Base-by-base conservation (phyloP, 192 early-diverging fungal genomes). In the Oehlia diaphana region DNA sequence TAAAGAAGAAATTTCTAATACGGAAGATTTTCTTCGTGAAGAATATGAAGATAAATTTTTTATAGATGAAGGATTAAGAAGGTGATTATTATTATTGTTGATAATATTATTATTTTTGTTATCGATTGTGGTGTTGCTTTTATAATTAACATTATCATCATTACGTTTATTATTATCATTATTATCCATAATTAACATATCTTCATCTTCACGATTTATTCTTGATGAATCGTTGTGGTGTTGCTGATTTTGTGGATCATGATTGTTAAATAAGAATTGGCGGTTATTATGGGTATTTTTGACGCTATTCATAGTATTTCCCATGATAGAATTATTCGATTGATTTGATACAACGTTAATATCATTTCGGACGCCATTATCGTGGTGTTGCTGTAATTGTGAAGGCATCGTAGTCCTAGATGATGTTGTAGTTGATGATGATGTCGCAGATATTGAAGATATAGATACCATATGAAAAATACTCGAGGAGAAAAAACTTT, bases 1-100 rank as follows among this genome's bases (percentile, higher is more conserved):
- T 65, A 77, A 47, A 65, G 33, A 65, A 1, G 12, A 44, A 14
- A 77, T 77, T 2, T 77, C 75, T 8, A 77, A 42, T 3, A 65
- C 39, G 14, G 75, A 77, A 23, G 75, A 65, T 66, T 77, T 77
- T 28, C 75, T 77, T 64, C 75, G 61, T 23, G 75, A 50, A n/a
- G n/a, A n/a, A n/a, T n/a, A n/a, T n/a, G n/a, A n/a, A n/a, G n/a
- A n/a, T 35, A 7, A 4, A 21, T 19, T 16, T 53, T 21, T 58
- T 70, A 37, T 35, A 2, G 72, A 49, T 10, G 72, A 39, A 7
- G 39, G 6, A 61, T 39, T 13, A 16, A 49, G 44, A 5, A 31
- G 72, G 2, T 10, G 72, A 44, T 70, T 42, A 70, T 35, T 70
- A 16, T 70, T 70, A 69, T 42, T 69, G 9, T 26, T 37, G 35